Percentiles rank a stretch among this genome's conserved stretches.
phyloP scores from a whole-genome alignment of 495 filamentous ascomycete genomes.

The Penicillium bialowiezense region DNA sequence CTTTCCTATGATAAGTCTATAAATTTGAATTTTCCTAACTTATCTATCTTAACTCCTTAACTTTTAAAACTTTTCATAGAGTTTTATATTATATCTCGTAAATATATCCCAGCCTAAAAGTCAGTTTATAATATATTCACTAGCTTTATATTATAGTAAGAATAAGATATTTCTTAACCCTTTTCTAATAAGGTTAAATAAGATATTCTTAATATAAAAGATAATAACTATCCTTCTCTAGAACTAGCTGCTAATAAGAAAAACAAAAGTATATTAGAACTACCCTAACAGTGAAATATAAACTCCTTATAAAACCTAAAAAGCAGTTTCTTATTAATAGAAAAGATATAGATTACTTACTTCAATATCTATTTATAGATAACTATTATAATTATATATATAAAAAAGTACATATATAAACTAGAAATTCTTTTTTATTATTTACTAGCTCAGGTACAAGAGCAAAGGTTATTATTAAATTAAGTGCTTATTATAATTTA shows the following conservation, averaged over 20 bases:
- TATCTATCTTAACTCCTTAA: neutral
- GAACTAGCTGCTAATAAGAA: constrained; percentile 3
- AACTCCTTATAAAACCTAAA: constrained; percentile 15
- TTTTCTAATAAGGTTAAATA: constrained; percentile 5
- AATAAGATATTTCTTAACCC: constrained; percentile 8
- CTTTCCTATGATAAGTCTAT: neutral
- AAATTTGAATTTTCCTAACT: neutral
- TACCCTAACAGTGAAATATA: constrained; percentile 12
- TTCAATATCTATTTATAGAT: constrained; percentile 13
- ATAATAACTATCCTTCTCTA: constrained; percentile 1
- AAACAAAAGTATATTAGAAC: constrained; percentile 14
- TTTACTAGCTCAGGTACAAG: constrained; percentile 17
- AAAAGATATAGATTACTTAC: constrained; percentile 20
- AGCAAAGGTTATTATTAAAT: constrained; percentile 21
- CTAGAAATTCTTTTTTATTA: constrained; percentile 16
- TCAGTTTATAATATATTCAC: constrained; percentile 8
- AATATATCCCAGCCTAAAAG: constrained; percentile 4
- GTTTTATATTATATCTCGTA: constrained; percentile 7
- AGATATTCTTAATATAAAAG: constrained; percentile 13
- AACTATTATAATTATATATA: constrained; percentile 22
- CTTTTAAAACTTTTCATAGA: neutral
- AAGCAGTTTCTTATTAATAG: constrained; percentile 14
- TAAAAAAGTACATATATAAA: constrained; percentile 17
- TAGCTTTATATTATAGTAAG: constrained; percentile 8
- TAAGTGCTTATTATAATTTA: constrained; percentile 15